A percentile compares a stretch with the other conserved stretches of the same genome.
Conservation (phyloP, 352 stramenopile genomes). For the Phytophthora pluvialis region DNA sequence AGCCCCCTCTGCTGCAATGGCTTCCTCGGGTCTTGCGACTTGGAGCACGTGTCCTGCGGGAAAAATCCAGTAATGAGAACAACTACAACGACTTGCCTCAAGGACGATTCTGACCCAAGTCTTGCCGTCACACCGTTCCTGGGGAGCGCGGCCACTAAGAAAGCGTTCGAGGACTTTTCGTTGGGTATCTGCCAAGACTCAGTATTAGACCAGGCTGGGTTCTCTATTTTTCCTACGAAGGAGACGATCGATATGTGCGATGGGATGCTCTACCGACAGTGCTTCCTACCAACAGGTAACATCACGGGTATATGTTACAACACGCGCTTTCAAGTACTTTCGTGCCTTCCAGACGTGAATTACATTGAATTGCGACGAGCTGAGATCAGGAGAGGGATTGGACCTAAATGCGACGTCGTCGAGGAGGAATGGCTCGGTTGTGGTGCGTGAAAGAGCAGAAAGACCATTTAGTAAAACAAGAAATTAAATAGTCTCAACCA, state of each 20-base stretch:
- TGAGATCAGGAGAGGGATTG: slow-evolving; percentile 27
- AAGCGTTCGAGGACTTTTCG: slow-evolving; percentile 15
- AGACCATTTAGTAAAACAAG: too few species aligned
- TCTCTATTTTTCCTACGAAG: slow-evolving; percentile 8
- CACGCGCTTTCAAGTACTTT: slow-evolving; percentile 26
- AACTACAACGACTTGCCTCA: slow-evolving; percentile 12
- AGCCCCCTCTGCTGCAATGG: slow-evolving; percentile 24
- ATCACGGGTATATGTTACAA: slow-evolving; percentile 24
- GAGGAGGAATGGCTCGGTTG: slow-evolving; percentile 46
- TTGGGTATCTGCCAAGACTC: slow-evolving; percentile 8
- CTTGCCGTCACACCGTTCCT: slow-evolving; percentile 5
- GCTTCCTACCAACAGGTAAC: slow-evolving; percentile 5
- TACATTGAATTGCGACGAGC: slow-evolving; percentile 27
- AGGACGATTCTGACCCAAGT: not conserved
- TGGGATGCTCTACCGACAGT: slow-evolving; percentile 34
- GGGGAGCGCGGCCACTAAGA: slow-evolving; percentile 2
- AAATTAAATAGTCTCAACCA: too few species aligned
- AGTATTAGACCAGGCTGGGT: not conserved
- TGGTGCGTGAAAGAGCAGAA: not conserved
- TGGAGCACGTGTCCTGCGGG: slow-evolving; percentile 18
- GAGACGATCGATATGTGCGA: slow-evolving; percentile 27
- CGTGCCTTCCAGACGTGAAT: slow-evolving; percentile 22
- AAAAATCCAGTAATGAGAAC: slow-evolving; percentile 2
- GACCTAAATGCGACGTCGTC: slow-evolving; percentile 26
- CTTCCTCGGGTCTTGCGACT: slow-evolving; percentile 14